Percentiles rank a stretch among this genome's conserved stretches.
phyloP scores from a whole-genome alignment of 2,329 filamentous ascomycete genomes.

The Xenoacremonium recifei region DNA sequence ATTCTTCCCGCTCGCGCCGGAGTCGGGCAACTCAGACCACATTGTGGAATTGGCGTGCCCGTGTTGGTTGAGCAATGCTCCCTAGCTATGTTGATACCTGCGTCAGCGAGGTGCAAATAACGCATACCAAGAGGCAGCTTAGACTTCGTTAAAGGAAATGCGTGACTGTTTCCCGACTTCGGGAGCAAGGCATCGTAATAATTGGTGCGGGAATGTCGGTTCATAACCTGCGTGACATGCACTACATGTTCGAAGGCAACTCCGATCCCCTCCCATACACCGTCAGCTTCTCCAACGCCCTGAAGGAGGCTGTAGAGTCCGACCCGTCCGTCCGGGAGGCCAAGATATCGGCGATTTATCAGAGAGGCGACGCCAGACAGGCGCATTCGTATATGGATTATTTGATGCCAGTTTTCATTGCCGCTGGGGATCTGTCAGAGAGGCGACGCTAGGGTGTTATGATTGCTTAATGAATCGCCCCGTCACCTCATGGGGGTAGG shows the following conservation, averaged over 20 bases:
- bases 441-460: too few relatives aligned
- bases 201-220: constrained; percentile 75
- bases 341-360: constrained; percentile 37
- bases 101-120: too few relatives aligned
- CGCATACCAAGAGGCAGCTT: too few relatives aligned
- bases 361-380: constrained; percentile 44
- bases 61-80: too few relatives aligned
- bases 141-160: too few relatives aligned
- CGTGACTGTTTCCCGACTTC: constrained; percentile 62
- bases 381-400: constrained; percentile 51
- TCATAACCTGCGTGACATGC: constrained; percentile 62
- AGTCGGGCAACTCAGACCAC: too few relatives aligned
- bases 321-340: constrained; percentile 36
- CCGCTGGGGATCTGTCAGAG: too few relatives aligned
- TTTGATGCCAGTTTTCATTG: constrained; percentile 47
- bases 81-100: too few relatives aligned
- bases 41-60: too few relatives aligned
- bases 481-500: too few relatives aligned
- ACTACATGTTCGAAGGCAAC: constrained; percentile 32
- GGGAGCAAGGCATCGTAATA: constrained; percentile 66
- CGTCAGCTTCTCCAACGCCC: constrained; percentile 63
- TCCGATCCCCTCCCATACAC: constrained; percentile 53
- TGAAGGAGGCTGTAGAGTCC: constrained; percentile 63
- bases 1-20: too few relatives aligned
- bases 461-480: too few relatives aligned